These are phyloP conservation scores for Gossypium stocksii DNA, from an alignment of 345 rosid species.

Conservation along the genomic window DNA sequence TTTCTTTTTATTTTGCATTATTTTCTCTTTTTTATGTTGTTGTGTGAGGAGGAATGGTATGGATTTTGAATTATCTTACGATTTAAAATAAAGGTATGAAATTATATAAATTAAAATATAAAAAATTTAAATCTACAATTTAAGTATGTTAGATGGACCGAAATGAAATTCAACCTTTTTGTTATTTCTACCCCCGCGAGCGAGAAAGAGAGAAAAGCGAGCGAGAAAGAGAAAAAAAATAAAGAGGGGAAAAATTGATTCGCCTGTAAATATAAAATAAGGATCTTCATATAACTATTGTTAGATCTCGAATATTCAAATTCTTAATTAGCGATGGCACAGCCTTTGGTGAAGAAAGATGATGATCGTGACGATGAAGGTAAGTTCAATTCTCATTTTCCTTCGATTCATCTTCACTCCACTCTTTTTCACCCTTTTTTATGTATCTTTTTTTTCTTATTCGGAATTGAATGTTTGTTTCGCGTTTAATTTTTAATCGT, in stretches of 20 bases:
- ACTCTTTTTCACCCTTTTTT: not conserved
- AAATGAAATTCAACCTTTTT: not conserved
- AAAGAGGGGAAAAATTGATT: conserved; percentile 15
- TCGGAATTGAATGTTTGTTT: not conserved
- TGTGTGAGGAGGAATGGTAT: too few relatives aligned
- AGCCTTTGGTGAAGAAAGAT: conserved; percentile 90
- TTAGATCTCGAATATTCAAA: conserved; percentile 25
- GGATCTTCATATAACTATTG: not conserved
- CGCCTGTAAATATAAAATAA: not conserved
- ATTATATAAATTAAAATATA: too few relatives aligned
- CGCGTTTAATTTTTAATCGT: not conserved
- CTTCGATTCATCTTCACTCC: not conserved
- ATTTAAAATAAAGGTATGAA: too few relatives aligned
- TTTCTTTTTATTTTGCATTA: too few relatives aligned
- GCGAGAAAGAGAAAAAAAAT: not conserved
- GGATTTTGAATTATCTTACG: too few relatives aligned
- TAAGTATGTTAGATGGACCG: too few relatives aligned
- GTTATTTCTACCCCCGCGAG: not conserved
- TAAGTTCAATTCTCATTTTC: conserved; percentile 19
- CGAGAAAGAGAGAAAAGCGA: not conserved
- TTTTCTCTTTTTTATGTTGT: too few relatives aligned
- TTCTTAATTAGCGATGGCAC: conserved; percentile 67
- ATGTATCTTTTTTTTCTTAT: not conserved
- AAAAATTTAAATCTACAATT: too few relatives aligned
- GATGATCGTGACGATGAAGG: conserved; percentile 99